Conservation (phyloP, 1,284 basidiomycete genomes). For the Melampsora allii-populina region DNA sequence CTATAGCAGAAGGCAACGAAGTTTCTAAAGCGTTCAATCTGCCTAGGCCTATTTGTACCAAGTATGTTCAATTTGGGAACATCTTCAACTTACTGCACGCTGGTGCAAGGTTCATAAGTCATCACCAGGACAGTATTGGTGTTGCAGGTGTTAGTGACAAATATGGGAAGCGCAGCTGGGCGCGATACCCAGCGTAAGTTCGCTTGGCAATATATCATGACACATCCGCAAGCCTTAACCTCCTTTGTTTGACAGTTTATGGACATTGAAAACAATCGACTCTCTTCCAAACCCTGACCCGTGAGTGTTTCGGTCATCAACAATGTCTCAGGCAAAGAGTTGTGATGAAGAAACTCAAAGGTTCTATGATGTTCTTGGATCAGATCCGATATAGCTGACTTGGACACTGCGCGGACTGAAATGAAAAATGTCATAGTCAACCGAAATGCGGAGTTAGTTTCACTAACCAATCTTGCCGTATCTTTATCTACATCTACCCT, state of each 20-base stretch:
- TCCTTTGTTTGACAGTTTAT: constrained; percentile 56
- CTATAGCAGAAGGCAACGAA: constrained; percentile 95
- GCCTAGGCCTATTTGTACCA: constrained; percentile 86
- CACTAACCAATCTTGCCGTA: too few relatives aligned
- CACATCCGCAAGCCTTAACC: too few relatives aligned
- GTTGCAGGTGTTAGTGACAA: constrained; percentile 95
- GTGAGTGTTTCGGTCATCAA: not conserved
- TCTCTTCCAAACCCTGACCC: constrained; percentile 79
- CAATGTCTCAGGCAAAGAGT: not conserved
- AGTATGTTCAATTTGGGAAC: constrained; percentile 93
- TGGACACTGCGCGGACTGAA: constrained; percentile 71
- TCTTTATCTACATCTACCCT: too few relatives aligned
- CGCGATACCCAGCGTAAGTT: constrained; percentile 71
- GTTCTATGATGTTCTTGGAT: not conserved
- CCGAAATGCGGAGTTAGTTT: constrained; percentile 62
- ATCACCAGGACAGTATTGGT: constrained; percentile 84
- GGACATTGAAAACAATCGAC: constrained; percentile 90
- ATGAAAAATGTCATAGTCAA: constrained; percentile 73
- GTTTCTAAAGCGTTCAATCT: constrained; percentile 95
- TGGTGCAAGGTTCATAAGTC: constrained; percentile 81
- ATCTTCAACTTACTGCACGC: constrained; percentile 91
- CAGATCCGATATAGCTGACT: constrained; percentile 75
- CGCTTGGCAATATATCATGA: too few relatives aligned
- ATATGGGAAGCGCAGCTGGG: constrained; percentile 91
- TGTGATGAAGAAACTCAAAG: not conserved